Base-by-base conservation (phyloP, 805 yeast genomes). In the Brettanomyces bruxellensis region DNA sequence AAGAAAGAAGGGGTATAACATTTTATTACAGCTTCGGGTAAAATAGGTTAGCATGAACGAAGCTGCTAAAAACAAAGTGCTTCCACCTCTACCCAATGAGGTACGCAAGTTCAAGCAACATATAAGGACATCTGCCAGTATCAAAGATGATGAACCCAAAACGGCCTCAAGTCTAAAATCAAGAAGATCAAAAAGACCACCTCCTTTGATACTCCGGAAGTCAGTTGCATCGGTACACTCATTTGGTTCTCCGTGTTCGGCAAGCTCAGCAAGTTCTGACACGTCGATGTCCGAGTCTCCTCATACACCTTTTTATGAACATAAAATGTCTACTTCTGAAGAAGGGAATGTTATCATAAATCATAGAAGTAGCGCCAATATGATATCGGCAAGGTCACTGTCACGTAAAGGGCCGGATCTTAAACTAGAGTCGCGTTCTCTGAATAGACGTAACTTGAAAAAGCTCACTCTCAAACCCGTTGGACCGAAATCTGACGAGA, bases 391-490 rank as follows among this genome's bases (percentile, higher is more conserved):
- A 4, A 41, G 49, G 14, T 35, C 41, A 3, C 9, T 25, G 34
- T 42, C 38, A 13, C 41, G 39, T 8, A 32, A 43, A 24, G 48
- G 55, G 4, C 54, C 53, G n/a, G 46, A 55, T 12, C 54, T 55
- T 9, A 52, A 37, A 38, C 47, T 55, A 3, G 57, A 49, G 28
- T 48, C 55, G 28, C 75, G 69, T 54, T 69, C 83, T 1, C 57
- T 81, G 47, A 76, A 75, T 51, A 68, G 86, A 52, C 66, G 77
- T 47, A 83, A 83, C 55, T 60, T 79, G 52, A 83, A 83, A 60
- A 71, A 77, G 50, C 66, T 81, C 36, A 72, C 78, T 7, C 60
- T 81, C 9, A 49, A 54, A 25, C 45, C 58, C 22, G 7, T 47
- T 7, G 30, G 6, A n/a, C 34, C 38, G 11, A 25, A 12, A 22